Percentiles rank a stretch among this genome's conserved stretches.
These are phyloP conservation scores for Saksenaea vasiformis DNA, from an alignment of 371 early-diverging fungal genomes.

Conservation along the genomic window DNA sequence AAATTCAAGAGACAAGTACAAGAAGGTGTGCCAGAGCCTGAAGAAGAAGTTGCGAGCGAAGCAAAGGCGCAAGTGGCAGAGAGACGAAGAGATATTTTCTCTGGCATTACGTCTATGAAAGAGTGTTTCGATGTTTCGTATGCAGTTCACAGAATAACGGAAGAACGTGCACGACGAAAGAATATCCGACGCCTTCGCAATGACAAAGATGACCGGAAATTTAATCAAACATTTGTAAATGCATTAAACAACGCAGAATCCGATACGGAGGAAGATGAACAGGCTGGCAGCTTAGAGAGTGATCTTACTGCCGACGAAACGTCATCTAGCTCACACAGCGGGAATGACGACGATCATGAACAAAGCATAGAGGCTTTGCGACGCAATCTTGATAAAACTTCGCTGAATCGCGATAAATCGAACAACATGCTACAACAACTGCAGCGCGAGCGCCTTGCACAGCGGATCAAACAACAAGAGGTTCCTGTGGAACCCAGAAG, in stretches of 20 bases:
- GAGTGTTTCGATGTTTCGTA: constrained; percentile 67
- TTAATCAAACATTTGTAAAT: background rate
- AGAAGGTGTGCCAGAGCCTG: background rate
- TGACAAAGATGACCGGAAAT: background rate
- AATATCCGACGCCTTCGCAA: background rate
- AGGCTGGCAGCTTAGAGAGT: constrained; percentile 2
- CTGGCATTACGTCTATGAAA: constrained; percentile 58
- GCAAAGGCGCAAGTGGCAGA: constrained; percentile 12
- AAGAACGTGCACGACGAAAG: constrained; percentile 52
- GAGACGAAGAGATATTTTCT: constrained; percentile 39
- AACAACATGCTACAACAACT: constrained; percentile 4
- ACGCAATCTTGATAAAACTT: background rate
- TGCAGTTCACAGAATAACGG: constrained; percentile 64
- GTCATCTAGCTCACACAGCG: constrained; percentile 11
- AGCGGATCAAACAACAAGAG: constrained; percentile 7
- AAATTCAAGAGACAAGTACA: constrained; percentile 1
- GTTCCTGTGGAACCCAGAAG: background rate
- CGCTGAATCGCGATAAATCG: background rate
- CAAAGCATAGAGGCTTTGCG: background rate
- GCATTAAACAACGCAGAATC: background rate
- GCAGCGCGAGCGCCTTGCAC: constrained; percentile 7
- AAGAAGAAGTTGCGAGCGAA: background rate
- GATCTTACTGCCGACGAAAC: constrained; percentile 24
- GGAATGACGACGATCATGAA: background rate
- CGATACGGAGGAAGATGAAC: constrained; percentile 13